Conservation (phyloP, 2,329 filamentous ascomycete species). For the Metarhizium humberi region DNA sequence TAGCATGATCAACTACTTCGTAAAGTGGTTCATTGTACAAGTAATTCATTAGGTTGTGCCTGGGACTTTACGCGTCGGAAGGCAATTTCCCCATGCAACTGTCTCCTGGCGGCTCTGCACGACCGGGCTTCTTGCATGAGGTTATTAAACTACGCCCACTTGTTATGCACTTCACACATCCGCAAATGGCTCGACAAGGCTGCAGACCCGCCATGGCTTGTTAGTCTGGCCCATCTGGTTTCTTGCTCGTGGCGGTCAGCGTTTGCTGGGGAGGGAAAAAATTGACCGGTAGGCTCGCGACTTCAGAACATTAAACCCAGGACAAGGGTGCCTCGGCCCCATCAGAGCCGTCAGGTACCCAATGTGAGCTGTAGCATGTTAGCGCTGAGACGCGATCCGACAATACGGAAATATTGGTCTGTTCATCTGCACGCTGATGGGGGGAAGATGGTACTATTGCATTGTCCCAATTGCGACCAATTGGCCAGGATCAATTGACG, state of each 20-base stretch:
- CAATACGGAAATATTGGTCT: neutral
- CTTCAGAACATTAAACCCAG: too few relatives aligned
- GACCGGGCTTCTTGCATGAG: slow-evolving; percentile 6
- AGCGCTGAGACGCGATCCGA: neutral
- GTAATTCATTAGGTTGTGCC: neutral
- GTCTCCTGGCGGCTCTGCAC: neutral
- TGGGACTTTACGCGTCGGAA: neutral
- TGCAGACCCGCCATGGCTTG: neutral
- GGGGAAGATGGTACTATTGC: neutral
- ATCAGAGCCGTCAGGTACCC: neutral
- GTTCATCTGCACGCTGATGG: neutral
- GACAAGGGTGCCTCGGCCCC: neutral
- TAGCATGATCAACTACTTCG: neutral
- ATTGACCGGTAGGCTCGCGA: neutral
- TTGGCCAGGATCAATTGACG: neutral
- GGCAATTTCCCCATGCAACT: slow-evolving; percentile 5
- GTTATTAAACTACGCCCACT: slow-evolving; percentile 10
- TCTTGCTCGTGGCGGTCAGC: neutral
- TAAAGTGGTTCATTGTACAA: neutral
- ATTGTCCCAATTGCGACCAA: neutral
- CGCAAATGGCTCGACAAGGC: slow-evolving; percentile 13
- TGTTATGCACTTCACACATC: neutral
- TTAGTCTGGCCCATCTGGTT: neutral
- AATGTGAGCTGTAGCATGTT: neutral
- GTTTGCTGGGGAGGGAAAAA: neutral